A percentile compares a stretch with the other conserved stretches of the same genome.
Conservation (phyloP, 345 rosid species). For the Citrus trifoliata region DNA sequence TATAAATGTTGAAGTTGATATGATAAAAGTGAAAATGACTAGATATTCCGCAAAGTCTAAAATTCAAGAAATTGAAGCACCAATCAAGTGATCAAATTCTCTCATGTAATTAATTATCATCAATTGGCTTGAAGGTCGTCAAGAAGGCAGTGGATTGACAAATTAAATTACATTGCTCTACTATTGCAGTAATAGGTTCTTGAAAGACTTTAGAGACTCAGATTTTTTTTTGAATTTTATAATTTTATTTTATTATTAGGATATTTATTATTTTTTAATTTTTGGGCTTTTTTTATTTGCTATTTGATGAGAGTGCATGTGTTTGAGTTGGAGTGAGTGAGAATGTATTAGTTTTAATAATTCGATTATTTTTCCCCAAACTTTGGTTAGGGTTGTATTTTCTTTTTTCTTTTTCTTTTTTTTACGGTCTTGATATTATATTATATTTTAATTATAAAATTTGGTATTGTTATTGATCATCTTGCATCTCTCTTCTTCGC, state of each 20-base stretch:
- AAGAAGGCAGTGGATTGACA: no score
- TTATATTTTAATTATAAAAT: no score
- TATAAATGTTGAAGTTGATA: no score
- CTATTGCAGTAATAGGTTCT: no score
- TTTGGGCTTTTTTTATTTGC: background rate
- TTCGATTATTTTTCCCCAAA: background rate
- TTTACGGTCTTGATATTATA: background rate
- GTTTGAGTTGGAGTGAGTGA: background rate
- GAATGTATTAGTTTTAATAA: background rate
- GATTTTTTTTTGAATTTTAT: background rate
- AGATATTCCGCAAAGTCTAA: no score
- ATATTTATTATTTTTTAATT: background rate
- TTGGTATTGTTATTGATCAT: background rate
- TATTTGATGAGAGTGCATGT: background rate
- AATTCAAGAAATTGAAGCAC: no score
- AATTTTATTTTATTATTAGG: background rate
- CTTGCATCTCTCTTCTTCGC: background rate
- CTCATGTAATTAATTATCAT: no score
- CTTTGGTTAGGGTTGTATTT: conserved; percentile 7
- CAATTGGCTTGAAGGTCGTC: no score
- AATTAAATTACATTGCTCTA: no score
- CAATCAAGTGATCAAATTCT: no score
- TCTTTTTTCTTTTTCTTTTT: background rate
- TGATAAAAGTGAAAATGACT: no score
- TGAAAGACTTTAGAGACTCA: no score